These are phyloP conservation scores for Stagonosporopsis chrysanthemi DNA, from an alignment of 2,329 filamentous ascomycete genomes.

Conservation along the genomic window DNA sequence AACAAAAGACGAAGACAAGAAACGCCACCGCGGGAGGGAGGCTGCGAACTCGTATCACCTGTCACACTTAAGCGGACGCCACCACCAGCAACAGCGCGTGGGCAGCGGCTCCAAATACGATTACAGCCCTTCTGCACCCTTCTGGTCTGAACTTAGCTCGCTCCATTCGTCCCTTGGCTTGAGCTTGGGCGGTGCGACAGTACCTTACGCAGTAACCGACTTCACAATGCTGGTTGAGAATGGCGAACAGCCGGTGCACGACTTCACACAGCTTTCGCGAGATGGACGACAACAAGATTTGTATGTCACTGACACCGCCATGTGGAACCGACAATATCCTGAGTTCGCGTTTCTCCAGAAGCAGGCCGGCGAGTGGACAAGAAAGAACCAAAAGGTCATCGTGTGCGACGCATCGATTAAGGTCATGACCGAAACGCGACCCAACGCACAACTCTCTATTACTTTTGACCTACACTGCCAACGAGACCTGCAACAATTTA, in stretches of 20 bases:
- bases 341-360: slow-evolving; percentile 39
- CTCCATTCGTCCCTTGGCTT: slow-evolving; percentile 26
- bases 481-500: slow-evolving; percentile 39
- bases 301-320: slow-evolving; percentile 40
- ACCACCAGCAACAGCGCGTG: slow-evolving; percentile 27
- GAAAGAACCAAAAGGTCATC: slow-evolving; percentile 45
- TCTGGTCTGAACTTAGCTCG: slow-evolving; percentile 28
- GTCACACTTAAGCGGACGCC: slow-evolving; percentile 33
- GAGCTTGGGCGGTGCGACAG: slow-evolving; percentile 18
- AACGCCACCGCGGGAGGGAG: slow-evolving; percentile 28
- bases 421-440: slow-evolving; percentile 49
- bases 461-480: slow-evolving; percentile 46
- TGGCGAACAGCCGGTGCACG: slow-evolving; percentile 46
- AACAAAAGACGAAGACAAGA: slow-evolving; percentile 43
- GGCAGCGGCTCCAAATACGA: slow-evolving; percentile 35
- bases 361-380: slow-evolving; percentile 30
- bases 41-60: slow-evolving; percentile 30
- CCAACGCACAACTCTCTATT: slow-evolving; percentile 43
- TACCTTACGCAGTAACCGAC: slow-evolving; percentile 36
- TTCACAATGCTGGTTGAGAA: slow-evolving; percentile 55
- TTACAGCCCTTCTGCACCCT: slow-evolving; percentile 21
- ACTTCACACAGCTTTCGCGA: slow-evolving; percentile 48
- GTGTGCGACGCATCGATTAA: slow-evolving; percentile 53
- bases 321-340: slow-evolving; percentile 45
- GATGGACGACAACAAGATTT: slow-evolving; percentile 41